phyloP scores from a whole-genome alignment of 1,284 basidiomycete genomes.

The Chondrostereum purpureum region DNA sequence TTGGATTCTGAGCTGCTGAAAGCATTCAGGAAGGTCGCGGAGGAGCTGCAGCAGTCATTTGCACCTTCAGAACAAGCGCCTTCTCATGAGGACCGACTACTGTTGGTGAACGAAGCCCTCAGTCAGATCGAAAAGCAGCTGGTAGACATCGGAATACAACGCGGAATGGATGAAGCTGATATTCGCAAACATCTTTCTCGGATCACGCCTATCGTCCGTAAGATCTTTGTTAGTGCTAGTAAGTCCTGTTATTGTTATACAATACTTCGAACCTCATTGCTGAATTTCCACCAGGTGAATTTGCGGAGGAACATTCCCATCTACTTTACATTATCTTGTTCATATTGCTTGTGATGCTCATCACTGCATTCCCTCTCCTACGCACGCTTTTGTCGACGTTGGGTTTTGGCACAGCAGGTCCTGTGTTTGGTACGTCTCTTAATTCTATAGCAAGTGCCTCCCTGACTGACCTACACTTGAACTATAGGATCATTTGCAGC shows the following conservation, averaged over 20 bases:
- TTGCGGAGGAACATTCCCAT: constrained; percentile 21
- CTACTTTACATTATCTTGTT: constrained; percentile 16
- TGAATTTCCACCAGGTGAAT: constrained; percentile 16
- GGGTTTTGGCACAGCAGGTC: constrained; percentile 21
- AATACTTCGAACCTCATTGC: constrained; percentile 6
- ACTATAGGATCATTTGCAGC: constrained; percentile 19
- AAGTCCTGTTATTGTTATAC: constrained; percentile 1
- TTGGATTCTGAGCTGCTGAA: background rate
- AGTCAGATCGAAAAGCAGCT: constrained; percentile 9
- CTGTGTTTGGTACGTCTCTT: constrained; percentile 18
- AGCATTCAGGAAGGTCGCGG: constrained; percentile 8
- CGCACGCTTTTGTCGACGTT: constrained; percentile 17
- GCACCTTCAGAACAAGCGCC: constrained; percentile 18
- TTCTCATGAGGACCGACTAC: constrained; percentile 15
- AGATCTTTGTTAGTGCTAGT: constrained; percentile 4
- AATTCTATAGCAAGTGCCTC: background rate
- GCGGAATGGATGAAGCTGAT: constrained; percentile 14
- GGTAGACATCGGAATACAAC: constrained; percentile 7
- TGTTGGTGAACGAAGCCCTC: constrained; percentile 10
- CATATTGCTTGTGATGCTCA: constrained; percentile 9
- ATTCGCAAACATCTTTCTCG: constrained; percentile 3
- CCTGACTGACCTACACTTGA: background rate
- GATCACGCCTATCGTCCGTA: constrained; percentile 2
- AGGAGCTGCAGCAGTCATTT: constrained; percentile 16
- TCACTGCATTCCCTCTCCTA: constrained; percentile 18